phyloP scores from a whole-genome alignment of 2,329 filamentous ascomycete species.

The Endoconidiophora laricicola region DNA sequence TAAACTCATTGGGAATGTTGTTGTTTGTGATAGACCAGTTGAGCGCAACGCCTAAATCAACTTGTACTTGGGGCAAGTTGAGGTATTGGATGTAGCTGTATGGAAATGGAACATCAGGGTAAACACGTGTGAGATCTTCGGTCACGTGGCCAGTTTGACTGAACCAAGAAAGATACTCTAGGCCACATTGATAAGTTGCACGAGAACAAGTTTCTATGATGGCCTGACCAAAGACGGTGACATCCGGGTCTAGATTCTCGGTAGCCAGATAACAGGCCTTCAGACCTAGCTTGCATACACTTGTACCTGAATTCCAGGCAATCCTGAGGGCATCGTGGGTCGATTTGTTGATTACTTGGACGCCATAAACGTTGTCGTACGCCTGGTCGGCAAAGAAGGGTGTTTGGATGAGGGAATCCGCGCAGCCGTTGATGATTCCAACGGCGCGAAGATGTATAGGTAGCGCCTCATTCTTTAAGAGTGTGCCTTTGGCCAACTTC shows the following conservation, averaged over 20 bases:
- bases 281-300: background rate
- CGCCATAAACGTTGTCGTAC: constrained; percentile 48
- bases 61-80: constrained; percentile 38
- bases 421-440: constrained; percentile 54
- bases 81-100: constrained; percentile 46
- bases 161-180: constrained; percentile 23
- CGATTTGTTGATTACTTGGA: constrained; percentile 37
- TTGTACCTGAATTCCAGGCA: background rate
- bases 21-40: constrained; percentile 46
- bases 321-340: constrained; percentile 14
- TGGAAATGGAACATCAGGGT: constrained; percentile 44
- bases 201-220: constrained; percentile 9
- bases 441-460: constrained; percentile 38
- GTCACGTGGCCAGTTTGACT: constrained; percentile 32
- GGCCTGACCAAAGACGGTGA: constrained; percentile 23
- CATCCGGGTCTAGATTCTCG: constrained; percentile 23
- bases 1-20: constrained; percentile 42
- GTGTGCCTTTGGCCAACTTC: constrained; percentile 20
- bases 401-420: constrained; percentile 47
- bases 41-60: constrained; percentile 43
- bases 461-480: constrained; percentile 28
- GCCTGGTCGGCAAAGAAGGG: constrained; percentile 41
- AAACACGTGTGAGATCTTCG: constrained; percentile 44
- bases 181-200: background rate
- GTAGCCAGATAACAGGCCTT: constrained; percentile 15